Evolutionary conservation across 1,284 basidiomycete genomes (phyloP), one percentile per base, ranked within the genome.

Genomic region (Fomitopsis palustris): DNA sequence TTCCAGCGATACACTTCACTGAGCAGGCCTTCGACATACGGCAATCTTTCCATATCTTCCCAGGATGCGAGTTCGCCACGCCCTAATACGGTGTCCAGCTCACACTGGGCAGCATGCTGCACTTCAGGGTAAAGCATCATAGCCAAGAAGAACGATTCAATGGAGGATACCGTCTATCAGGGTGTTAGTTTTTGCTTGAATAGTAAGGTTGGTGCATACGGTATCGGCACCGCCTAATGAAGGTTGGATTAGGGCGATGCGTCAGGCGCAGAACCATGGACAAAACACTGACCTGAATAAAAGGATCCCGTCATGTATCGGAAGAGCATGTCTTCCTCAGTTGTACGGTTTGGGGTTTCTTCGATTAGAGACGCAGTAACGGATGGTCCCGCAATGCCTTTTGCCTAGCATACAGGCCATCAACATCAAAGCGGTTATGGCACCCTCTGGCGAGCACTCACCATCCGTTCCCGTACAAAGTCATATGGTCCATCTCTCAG

Each of bases 51-150:
- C 4, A 67, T 62, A 45, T 72, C 71, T 10, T 53, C 56, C 41
- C 65, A 65, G 17, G 56, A 59, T 4, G 70, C 69, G 4, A 69
- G 63, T 7, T 67, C 59, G 16, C 58, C 58, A 2, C 55, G 38
- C 19, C 69, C 67, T 23, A 71, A 39, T 5, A 66, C 64, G 2
- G 56, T 43, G 31, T 67, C 66, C 5, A 72, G 53, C 41, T 71
- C 70, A 2, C 56, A 62, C 39, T 70, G 70, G 0, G 69, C 69
- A 9, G 10, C 35, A 21, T 53, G 53, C 45, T 69, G 69, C 14
- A 69, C 58, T 10, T 70, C 66, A 8, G 70, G 72, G 42, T 69
- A 58, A 12, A 65, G 62, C 5, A 67, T 56, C 67, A 72, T 66
- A 2, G 66, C 67, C n/a, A 72, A 55, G 49, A 73, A 59, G 43